Percentiles rank a stretch among this genome's conserved stretches.
Conservation (phyloP, 2,329 filamentous ascomycete genomes). For the Setomelanomma holmii region DNA sequence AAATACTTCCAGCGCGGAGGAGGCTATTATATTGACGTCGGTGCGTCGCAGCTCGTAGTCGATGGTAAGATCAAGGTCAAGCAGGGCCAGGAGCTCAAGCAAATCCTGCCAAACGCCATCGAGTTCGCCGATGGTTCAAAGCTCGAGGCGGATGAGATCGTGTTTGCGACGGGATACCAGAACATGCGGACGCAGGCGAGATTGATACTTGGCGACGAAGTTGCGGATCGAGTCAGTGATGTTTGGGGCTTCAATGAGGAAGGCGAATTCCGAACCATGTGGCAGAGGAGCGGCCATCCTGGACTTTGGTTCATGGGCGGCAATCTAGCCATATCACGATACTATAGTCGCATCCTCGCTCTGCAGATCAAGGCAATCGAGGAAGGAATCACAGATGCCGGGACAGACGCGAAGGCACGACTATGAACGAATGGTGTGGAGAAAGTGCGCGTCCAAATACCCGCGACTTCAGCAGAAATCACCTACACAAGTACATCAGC, state of each 20-base stretch:
- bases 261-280: constrained; percentile 56
- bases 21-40: constrained; percentile 59
- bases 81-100: constrained; percentile 44
- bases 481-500: no score
- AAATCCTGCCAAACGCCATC: constrained; percentile 51
- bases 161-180: constrained; percentile 57
- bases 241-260: constrained; percentile 57
- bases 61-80: constrained; percentile 57
- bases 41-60: constrained; percentile 51
- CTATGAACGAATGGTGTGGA: background rate
- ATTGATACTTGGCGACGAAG: constrained; percentile 50
- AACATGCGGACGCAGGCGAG: constrained; percentile 52
- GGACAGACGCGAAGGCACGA: background rate
- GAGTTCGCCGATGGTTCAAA: constrained; percentile 53
- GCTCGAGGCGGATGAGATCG: constrained; percentile 55
- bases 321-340: constrained; percentile 56
- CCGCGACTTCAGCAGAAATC: no score
- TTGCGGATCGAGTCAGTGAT: constrained; percentile 52
- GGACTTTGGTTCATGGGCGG: constrained; percentile 56
- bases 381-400: constrained; percentile 25
- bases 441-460: no score
- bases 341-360: constrained; percentile 54
- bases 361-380: constrained; percentile 55
- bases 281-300: constrained; percentile 43
- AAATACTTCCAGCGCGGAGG: constrained; percentile 54